Evolutionary conservation across 129 eudicot species (phyloP).

Genomic region (Chrysanthemum lavandulifolium): DNA sequence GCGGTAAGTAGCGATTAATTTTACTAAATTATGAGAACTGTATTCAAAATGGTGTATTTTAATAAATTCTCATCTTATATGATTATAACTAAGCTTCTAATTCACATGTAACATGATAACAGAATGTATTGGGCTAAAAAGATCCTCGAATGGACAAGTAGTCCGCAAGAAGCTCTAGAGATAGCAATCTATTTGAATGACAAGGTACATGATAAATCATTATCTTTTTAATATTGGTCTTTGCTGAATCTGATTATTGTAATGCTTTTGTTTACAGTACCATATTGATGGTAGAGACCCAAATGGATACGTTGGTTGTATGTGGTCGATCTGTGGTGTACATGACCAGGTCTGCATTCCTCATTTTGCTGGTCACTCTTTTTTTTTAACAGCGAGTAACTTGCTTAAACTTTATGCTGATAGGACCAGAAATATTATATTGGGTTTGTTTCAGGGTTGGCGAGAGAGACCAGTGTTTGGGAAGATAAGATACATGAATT

Average conservation of each 20-base stretch:
- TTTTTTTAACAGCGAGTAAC: no score
- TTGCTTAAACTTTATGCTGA: background rate
- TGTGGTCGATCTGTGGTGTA: conserved; percentile 99
- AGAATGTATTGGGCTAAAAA: conserved; percentile 99
- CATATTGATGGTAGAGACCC: conserved; percentile 96
- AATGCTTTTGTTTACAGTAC: conserved; percentile 50
- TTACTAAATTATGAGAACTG: no score
- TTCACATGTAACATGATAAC: conserved; percentile 11
- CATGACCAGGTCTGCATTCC: conserved; percentile 73
- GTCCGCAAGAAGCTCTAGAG: conserved; percentile 90
- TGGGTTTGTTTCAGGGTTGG: conserved; percentile 69
- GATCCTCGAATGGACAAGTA: conserved; percentile 95
- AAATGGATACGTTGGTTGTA: conserved; percentile 93
- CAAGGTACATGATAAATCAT: conserved; percentile 45
- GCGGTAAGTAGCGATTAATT: conserved; percentile 57
- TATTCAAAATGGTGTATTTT: background rate
- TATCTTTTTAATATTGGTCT: background rate
- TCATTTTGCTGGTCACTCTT: conserved; percentile 3
- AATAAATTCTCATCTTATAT: background rate
- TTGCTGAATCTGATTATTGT: conserved; percentile 17
- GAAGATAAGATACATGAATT: conserved; percentile 95
- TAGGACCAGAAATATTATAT: background rate
- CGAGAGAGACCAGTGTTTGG: conserved; percentile 82
- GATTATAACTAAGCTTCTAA: conserved; percentile 2
- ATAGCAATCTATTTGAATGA: conserved; percentile 78